These are phyloP conservation scores for Rhizophagus sp. DNA, from an alignment of 192 early-diverging fungal species.

Conservation along the genomic window DNA sequence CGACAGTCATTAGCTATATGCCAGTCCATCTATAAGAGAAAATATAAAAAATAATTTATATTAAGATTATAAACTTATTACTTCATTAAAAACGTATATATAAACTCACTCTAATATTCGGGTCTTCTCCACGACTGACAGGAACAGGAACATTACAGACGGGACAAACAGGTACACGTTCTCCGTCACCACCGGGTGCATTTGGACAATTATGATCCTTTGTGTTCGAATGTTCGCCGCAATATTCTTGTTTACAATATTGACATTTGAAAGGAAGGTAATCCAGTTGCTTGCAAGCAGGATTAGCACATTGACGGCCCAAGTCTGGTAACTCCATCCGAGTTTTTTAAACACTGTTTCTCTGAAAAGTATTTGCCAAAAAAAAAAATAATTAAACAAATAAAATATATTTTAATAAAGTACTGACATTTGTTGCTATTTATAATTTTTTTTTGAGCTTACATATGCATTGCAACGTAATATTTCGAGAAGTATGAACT, in stretches of 20 bases:
- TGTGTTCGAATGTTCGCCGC: conserved; percentile 68
- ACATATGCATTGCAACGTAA: background rate
- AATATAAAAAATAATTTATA: background rate
- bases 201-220: conserved; percentile 66
- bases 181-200: conserved; percentile 57
- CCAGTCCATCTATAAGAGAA: conserved; percentile 48
- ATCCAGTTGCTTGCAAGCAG: conserved; percentile 58
- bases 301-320: conserved; percentile 66
- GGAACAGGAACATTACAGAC: conserved; percentile 77
- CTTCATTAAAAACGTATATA: background rate
- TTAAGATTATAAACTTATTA: background rate
- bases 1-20: conserved; percentile 64
- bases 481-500: too few relatives aligned
- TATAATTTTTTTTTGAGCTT: background rate
- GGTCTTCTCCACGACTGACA: conserved; percentile 67
- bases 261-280: conserved; percentile 58
- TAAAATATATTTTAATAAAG: too few relatives aligned
- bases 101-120: conserved; percentile 57
- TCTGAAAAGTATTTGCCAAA: too few relatives aligned
- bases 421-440: too few relatives aligned
- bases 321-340: conserved; percentile 72
- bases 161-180: conserved; percentile 70
- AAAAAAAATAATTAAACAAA: too few relatives aligned
- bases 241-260: conserved; percentile 56
- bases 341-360: too few relatives aligned